Percentiles rank a stretch among this genome's conserved stretches.
phyloP scores from a whole-genome alignment of 2,329 filamentous ascomycete genomes.

The Aureobasidium pullulans region DNA sequence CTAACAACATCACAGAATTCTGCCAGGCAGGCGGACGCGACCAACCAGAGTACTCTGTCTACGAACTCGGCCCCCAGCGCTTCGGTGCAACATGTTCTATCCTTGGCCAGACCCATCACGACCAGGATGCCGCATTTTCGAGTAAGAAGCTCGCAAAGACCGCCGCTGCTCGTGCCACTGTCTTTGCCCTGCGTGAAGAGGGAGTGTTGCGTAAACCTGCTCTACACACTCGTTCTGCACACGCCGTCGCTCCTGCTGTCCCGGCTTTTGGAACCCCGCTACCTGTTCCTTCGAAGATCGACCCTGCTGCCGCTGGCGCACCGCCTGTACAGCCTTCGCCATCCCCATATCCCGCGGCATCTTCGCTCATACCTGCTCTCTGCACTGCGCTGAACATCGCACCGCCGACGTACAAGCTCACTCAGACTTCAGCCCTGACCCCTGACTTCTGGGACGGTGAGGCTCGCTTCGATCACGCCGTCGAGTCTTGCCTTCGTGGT shows the following conservation, averaged over 20 bases:
- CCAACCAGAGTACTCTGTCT: slow-evolving; percentile 1
- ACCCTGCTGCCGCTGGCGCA: neutral
- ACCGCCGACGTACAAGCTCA: neutral
- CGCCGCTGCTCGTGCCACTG: slow-evolving; percentile 3
- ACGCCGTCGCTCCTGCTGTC: neutral
- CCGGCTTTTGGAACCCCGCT: neutral
- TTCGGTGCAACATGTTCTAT: slow-evolving; percentile 10
- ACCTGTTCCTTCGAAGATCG: neutral
- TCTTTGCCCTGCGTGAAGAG: neutral
- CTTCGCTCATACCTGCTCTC: neutral
- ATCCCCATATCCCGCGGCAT: neutral
- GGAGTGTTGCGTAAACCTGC: neutral
- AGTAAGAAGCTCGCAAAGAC: slow-evolving; percentile 9
- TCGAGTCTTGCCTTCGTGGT: neutral
- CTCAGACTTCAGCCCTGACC: neutral
- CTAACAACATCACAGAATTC: slow-evolving; percentile 4
- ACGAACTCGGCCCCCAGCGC: slow-evolving; percentile 2
- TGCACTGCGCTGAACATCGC: neutral
- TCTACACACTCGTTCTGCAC: neutral
- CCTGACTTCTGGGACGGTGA: slow-evolving; percentile 2
- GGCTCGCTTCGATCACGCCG: neutral
- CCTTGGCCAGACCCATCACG: neutral
- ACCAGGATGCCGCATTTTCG: neutral
- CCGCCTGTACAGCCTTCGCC: neutral
- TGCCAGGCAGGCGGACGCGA: neutral